These are phyloP conservation scores for Termitomyces sp. DNA, from an alignment of 768 basidiomycete species.

Conservation along the genomic window DNA sequence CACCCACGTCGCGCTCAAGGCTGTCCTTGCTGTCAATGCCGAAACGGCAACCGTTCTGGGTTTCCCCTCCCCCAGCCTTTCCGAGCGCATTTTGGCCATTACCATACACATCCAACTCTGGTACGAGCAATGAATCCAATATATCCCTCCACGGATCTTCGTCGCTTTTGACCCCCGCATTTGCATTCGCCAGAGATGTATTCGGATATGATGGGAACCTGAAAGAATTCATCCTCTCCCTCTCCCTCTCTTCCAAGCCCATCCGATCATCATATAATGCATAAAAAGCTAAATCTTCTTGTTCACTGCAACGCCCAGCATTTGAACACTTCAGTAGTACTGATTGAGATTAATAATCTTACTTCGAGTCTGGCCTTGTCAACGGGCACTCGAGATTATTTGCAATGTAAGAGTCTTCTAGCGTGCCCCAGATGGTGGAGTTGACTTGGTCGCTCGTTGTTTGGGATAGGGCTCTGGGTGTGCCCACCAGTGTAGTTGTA, in stretches of 20 bases:
- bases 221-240: background rate
- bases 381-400: background rate
- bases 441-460: background rate
- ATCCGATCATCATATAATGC: background rate
- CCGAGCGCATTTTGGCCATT: background rate
- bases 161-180: background rate
- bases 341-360: background rate
- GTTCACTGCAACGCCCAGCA: background rate
- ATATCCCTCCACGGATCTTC: background rate
- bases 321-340: background rate
- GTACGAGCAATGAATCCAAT: background rate
- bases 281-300: background rate
- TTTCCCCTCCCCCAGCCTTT: background rate
- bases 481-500: background rate
- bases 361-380: background rate
- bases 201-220: background rate
- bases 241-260: background rate
- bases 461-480: background rate
- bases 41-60: background rate
- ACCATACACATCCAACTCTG: background rate
- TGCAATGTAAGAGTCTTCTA: background rate
- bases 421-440: background rate
- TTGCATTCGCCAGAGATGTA: background rate
- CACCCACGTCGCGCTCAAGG: too few species aligned
- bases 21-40: background rate